Evolutionary conservation across 768 basidiomycete genomes (phyloP).

Genomic region (Xanthoconium stramineum): DNA sequence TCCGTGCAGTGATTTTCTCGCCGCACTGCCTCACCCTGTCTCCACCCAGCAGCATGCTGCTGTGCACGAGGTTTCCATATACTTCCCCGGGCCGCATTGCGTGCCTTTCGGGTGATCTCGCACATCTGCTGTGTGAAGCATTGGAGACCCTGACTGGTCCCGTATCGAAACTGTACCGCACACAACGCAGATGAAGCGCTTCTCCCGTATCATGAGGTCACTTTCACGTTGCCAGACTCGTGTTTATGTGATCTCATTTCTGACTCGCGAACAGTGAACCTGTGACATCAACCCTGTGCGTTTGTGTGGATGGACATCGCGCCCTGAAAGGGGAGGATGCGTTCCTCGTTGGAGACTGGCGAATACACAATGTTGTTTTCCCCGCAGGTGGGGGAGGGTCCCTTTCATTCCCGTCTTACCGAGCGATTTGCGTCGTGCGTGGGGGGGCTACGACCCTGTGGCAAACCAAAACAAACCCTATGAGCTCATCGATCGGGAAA

Average conservation of each 20-base stretch:
- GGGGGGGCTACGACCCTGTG: constrained; percentile 8
- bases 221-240: constrained; percentile 12
- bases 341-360: neutral
- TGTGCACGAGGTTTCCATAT: constrained; percentile 22
- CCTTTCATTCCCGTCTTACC: constrained; percentile 13
- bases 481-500: constrained; percentile 20
- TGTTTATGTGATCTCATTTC: constrained; percentile 1
- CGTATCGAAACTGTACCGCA: neutral
- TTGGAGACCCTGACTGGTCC: neutral
- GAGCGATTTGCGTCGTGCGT: constrained; percentile 3
- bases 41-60: constrained; percentile 14
- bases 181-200: neutral
- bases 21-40: constrained; percentile 12
- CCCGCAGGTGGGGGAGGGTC: constrained; percentile 4
- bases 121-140: too few relatives aligned
- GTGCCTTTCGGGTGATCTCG: constrained; percentile 9
- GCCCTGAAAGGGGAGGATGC: neutral
- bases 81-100: constrained; percentile 18
- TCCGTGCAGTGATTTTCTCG: constrained; percentile 18
- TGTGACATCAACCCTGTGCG: constrained; percentile 13
- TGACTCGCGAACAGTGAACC: neutral
- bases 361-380: neutral
- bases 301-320: neutral
- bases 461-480: constrained; percentile 1
- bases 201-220: constrained; percentile 10